phyloP scores from a whole-genome alignment of 1,284 basidiomycete genomes.

The Naganishia cerealis region DNA sequence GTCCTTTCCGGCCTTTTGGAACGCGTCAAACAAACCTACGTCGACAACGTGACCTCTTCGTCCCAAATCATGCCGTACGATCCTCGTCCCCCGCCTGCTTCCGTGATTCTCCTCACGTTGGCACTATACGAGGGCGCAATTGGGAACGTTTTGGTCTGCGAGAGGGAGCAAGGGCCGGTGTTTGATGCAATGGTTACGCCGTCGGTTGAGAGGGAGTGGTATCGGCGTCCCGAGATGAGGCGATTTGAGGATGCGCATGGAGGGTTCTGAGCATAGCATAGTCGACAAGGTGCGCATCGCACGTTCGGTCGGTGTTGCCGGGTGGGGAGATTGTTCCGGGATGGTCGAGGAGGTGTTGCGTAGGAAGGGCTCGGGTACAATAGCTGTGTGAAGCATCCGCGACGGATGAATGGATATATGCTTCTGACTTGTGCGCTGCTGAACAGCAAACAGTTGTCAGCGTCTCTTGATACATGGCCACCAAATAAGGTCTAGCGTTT shows the following conservation, averaged over 20 bases:
- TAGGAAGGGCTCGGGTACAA: too few relatives aligned
- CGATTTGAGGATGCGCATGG: neutral
- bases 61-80: constrained; percentile 4
- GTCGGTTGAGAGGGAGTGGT: neutral
- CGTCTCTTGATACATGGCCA: too few relatives aligned
- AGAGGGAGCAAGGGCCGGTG: neutral
- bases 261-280: too few relatives aligned
- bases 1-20: neutral
- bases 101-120: neutral
- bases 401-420: too few relatives aligned
- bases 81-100: neutral
- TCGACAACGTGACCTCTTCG: neutral
- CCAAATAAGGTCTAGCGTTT: too few relatives aligned
- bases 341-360: too few relatives aligned
- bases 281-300: too few relatives aligned
- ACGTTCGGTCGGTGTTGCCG: too few relatives aligned
- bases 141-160: neutral
- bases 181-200: neutral
- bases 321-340: too few relatives aligned
- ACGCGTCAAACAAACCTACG: neutral
- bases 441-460: too few relatives aligned
- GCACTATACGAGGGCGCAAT: neutral
- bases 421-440: too few relatives aligned
- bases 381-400: too few relatives aligned
- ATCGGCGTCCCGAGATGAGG: neutral